phyloP scores from a whole-genome alignment of 2,329 filamentous ascomycete species.

The Penicillium sp. region DNA sequence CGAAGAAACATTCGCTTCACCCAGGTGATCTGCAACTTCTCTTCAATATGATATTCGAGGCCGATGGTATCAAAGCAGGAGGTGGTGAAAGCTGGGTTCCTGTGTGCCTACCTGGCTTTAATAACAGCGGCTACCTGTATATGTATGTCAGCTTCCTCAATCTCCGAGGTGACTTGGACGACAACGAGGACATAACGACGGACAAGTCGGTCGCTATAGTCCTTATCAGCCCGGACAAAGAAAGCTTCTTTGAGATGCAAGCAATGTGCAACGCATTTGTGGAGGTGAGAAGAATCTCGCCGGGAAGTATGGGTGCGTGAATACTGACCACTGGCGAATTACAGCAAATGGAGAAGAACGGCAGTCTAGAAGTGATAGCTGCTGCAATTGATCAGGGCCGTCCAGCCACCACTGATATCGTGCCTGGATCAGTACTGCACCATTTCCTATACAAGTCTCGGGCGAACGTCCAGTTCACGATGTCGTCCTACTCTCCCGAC shows the following conservation, averaged over 20 bases:
- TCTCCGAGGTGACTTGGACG: slow-evolving; percentile 52
- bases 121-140: slow-evolving; percentile 93
- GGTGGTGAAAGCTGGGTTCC: slow-evolving; percentile 99
- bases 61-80: slow-evolving; percentile 84
- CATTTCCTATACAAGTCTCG: slow-evolving; percentile 97
- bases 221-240: slow-evolving; percentile 87
- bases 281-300: slow-evolving; percentile 43
- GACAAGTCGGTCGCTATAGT: slow-evolving; percentile 85
- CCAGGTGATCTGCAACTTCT: slow-evolving; percentile 94
- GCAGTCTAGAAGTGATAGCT: slow-evolving; percentile 73
- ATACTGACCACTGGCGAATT: neutral
- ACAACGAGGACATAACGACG: slow-evolving; percentile 45
- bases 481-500: slow-evolving; percentile 75
- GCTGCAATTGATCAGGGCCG: slow-evolving; percentile 71
- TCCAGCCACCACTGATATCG: slow-evolving; percentile 70
- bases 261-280: slow-evolving; percentile 66
- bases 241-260: slow-evolving; percentile 88
- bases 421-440: slow-evolving; percentile 75
- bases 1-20: slow-evolving; percentile 92
- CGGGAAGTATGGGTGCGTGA: slow-evolving; percentile 26
- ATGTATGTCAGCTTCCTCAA: slow-evolving; percentile 99
- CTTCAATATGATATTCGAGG: slow-evolving; percentile 99
- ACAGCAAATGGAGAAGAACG: slow-evolving; percentile 72
- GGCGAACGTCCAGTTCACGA: slow-evolving; percentile 92
- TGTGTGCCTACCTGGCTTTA: slow-evolving; percentile 92